Base-by-base conservation (phyloP, 768 basidiomycete species). In the Sporobolomyces pararoseus region DNA sequence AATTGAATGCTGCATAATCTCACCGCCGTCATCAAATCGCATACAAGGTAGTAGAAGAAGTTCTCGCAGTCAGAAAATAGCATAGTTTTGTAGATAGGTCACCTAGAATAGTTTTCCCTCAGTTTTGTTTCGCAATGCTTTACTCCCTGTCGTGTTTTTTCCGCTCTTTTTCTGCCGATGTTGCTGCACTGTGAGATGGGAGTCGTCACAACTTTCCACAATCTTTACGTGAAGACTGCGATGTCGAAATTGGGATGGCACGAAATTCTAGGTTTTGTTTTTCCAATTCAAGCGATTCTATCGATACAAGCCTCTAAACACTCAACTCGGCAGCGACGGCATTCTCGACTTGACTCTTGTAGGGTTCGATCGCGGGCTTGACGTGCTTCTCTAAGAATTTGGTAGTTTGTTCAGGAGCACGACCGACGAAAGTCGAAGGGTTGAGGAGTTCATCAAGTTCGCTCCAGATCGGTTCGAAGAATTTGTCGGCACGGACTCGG, bases 351-450 rank as follows among this genome's bases (percentile, higher is more conserved):
- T 55, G 46, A 21, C 37, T 23, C 59, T 46, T n/a, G 64, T 68
- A 73, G 47, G 71, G 71, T 70, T 80, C 74, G 62, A 97, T 80
- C 14, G 88, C 91, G n/a, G 93, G 92, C 62, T 80, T 80, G 27
- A 98, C 92, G 88, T 90, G 93, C 2, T 92, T 89, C 76, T 81
- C 83, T 66, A 98, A 78, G 80, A 99, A 98, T 65, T 79, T 68
- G 79, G 92, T 90, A 17, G 97, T 94, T 82, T 98, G 96, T 78
- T 98, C 86, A 1, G 95, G 91, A 17, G 96, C 96, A 23, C 94
- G 84, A 3, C 96, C 95, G 55, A 96, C 85, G 79, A 98, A 99
- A 63, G 87, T 94, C 72, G 81, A 81, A 34, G 96, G 92, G 55
- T 97, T 87, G 68, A 99, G 82, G 74, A 98, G 80, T 44, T 77